These are phyloP conservation scores for Brassica balearica DNA, from an alignment of 441 rosid species.

Conservation along the genomic window DNA sequence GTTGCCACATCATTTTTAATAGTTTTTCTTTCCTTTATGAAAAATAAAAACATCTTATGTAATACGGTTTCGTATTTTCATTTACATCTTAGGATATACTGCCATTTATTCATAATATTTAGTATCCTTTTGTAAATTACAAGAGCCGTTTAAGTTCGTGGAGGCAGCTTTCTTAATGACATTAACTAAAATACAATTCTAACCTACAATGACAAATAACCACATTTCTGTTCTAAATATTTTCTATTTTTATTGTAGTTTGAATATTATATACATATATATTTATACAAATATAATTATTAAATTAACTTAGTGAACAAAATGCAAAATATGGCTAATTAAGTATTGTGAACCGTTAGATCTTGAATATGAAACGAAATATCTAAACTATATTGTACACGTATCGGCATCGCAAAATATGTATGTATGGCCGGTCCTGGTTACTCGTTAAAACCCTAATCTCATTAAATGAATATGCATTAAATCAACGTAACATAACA, in stretches of 20 bases:
- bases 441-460: too few species aligned
- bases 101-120: not conserved
- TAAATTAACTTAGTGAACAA: not conserved
- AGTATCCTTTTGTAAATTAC: not conserved
- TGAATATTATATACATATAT: not conserved
- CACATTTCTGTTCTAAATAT: not conserved
- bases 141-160: not conserved
- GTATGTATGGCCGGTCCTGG: not conserved
- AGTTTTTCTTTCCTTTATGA: not conserved
- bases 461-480: too few species aligned
- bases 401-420: not conserved
- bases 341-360: not conserved
- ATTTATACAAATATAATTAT: not conserved
- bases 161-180: not conserved
- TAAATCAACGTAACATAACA: too few species aligned
- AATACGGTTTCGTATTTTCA: not conserved
- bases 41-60: constrained; percentile 3
- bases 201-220: not conserved
- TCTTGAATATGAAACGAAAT: not conserved
- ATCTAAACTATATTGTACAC: not conserved
- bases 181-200: not conserved
- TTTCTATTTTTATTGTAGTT: not conserved
- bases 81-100: not conserved
- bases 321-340: not conserved
- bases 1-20: not conserved